Conservation (phyloP, 1,284 basidiomycete genomes). For the Naganishia liquefaciens region DNA sequence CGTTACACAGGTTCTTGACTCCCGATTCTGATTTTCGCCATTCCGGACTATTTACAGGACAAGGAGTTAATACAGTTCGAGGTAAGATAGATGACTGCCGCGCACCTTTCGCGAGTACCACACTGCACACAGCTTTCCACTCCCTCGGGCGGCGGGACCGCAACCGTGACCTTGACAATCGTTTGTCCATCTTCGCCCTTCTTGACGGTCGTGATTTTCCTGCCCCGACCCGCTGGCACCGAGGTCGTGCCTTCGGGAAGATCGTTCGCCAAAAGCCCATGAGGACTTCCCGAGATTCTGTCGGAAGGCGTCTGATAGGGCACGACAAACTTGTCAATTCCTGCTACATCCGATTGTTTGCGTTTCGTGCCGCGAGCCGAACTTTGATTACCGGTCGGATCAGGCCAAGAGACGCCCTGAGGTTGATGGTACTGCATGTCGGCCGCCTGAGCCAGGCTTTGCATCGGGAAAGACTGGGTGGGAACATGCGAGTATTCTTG, state of each 20-base stretch:
- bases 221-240: slow-evolving; percentile 19
- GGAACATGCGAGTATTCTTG: slow-evolving; percentile 18
- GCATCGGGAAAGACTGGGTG: slow-evolving; percentile 15
- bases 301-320: slow-evolving; percentile 24
- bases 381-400: not conserved
- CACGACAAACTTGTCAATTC: slow-evolving; percentile 20
- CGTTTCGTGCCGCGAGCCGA: slow-evolving; percentile 19
- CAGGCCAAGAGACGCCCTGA: slow-evolving; percentile 10
- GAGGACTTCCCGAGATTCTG: slow-evolving; percentile 26
- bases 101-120: slow-evolving; percentile 66
- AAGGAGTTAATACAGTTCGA: slow-evolving; percentile 2
- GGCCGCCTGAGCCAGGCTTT: slow-evolving; percentile 22
- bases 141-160: slow-evolving; percentile 64
- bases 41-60: slow-evolving; percentile 64
- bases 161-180: slow-evolving; percentile 28
- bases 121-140: slow-evolving; percentile 77
- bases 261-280: slow-evolving; percentile 17
- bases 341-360: slow-evolving; percentile 5
- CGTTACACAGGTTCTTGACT: slow-evolving; percentile 89
- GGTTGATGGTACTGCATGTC: slow-evolving; percentile 23
- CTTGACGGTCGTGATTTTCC: slow-evolving; percentile 25
- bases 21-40: slow-evolving; percentile 84
- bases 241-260: slow-evolving; percentile 15
- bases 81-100: not conserved
- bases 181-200: slow-evolving; percentile 26